phyloP scores from a whole-genome alignment of 2,329 filamentous ascomycete species.

The Epichloe scottii region DNA sequence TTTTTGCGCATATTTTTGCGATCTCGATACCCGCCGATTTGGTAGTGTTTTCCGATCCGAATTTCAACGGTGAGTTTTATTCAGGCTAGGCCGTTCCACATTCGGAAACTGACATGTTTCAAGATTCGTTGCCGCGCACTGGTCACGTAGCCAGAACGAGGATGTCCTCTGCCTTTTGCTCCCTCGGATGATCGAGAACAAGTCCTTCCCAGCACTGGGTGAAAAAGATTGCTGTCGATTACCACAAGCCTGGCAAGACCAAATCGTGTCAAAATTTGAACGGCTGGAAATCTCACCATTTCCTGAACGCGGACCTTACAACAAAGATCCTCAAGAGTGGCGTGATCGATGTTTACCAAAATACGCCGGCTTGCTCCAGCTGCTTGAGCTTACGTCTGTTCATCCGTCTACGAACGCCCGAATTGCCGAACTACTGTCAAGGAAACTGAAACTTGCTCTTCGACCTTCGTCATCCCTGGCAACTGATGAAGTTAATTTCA shows the following conservation, averaged over 20 bases:
- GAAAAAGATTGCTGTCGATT: slow-evolving; percentile 43
- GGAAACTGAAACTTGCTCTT: slow-evolving; percentile 53
- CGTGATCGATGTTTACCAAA: slow-evolving; percentile 51
- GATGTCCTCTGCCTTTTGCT: slow-evolving; percentile 57
- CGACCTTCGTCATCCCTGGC: slow-evolving; percentile 45
- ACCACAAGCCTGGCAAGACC: slow-evolving; percentile 59
- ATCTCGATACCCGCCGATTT: slow-evolving; percentile 63
- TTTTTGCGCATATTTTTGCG: slow-evolving; percentile 72
- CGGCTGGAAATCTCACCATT: slow-evolving; percentile 51
- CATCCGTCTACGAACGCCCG: slow-evolving; percentile 55
- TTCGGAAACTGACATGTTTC: slow-evolving; percentile 9
- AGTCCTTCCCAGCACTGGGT: slow-evolving; percentile 39
- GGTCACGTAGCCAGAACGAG: slow-evolving; percentile 54
- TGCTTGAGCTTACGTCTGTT: slow-evolving; percentile 48
- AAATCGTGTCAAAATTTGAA: slow-evolving; percentile 59
- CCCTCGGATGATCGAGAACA: slow-evolving; percentile 47
- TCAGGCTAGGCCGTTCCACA: too few relatives aligned
- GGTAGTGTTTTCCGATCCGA: slow-evolving; percentile 64
- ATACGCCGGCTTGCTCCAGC: slow-evolving; percentile 53
- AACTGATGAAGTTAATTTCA: slow-evolving; percentile 57
- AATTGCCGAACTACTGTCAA: slow-evolving; percentile 51
- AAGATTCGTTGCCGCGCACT: slow-evolving; percentile 68
- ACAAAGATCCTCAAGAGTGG: slow-evolving; percentile 50
- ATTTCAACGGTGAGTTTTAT: slow-evolving; percentile 59
- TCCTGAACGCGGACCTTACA: slow-evolving; percentile 48